Evolutionary conservation across 371 early-diverging fungal species (phyloP).

Genomic region (Vittaforma corneae): DNA sequence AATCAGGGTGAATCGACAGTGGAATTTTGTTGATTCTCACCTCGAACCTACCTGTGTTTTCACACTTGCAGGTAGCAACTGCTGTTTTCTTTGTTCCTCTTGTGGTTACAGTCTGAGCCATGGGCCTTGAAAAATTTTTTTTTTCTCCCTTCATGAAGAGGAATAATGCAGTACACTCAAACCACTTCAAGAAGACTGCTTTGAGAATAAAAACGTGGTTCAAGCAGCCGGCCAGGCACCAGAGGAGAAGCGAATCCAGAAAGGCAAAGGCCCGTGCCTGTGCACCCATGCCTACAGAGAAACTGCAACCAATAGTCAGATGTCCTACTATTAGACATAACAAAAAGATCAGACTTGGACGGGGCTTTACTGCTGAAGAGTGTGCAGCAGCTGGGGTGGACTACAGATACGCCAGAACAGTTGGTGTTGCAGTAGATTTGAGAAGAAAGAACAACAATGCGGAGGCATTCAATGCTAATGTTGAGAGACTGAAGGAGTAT

Average conservation of each 20-base stretch:
- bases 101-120: constrained; percentile 37
- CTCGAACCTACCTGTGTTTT: constrained; percentile 77
- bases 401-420: constrained; percentile 78
- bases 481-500: constrained; percentile 88
- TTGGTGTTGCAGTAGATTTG: constrained; percentile 93
- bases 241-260: constrained; percentile 72
- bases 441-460: constrained; percentile 89
- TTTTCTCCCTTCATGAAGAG: constrained; percentile 60
- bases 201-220: constrained; percentile 93
- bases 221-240: constrained; percentile 89
- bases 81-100: constrained; percentile 78
- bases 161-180: constrained; percentile 93
- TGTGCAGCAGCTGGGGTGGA: constrained; percentile 84
- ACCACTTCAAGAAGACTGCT: constrained; percentile 97
- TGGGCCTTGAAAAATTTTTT: neutral
- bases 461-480: constrained; percentile 83
- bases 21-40: constrained; percentile 93
- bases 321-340: constrained; percentile 95
- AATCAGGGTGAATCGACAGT: constrained; percentile 82
- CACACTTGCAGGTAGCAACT: constrained; percentile 93
- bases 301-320: constrained; percentile 88
- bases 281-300: constrained; percentile 89
- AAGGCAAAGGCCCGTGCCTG: constrained; percentile 82
- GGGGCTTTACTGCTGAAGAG: constrained; percentile 95
- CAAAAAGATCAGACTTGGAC: constrained; percentile 87